phyloP scores from a whole-genome alignment of 2,329 filamentous ascomycete species.

The Phaeosphaeriaceae sp. region DNA sequence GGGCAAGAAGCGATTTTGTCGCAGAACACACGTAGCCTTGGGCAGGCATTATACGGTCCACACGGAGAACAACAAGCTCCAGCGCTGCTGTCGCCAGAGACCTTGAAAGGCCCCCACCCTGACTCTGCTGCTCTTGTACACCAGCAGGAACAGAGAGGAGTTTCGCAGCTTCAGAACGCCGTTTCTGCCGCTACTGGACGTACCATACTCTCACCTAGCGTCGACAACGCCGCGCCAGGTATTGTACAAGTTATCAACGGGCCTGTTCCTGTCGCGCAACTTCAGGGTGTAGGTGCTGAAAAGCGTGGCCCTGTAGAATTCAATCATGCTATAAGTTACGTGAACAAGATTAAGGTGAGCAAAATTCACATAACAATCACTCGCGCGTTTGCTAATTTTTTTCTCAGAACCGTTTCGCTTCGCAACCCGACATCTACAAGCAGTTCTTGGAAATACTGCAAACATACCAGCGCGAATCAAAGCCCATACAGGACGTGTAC shows the following conservation, averaged over 20 bases:
- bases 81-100: slow-evolving; percentile 47
- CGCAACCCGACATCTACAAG: slow-evolving; percentile 98
- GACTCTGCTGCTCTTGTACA: slow-evolving; percentile 57
- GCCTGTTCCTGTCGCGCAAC: slow-evolving; percentile 64
- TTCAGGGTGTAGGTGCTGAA: slow-evolving; percentile 63
- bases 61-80: slow-evolving; percentile 44
- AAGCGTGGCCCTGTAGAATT: slow-evolving; percentile 96
- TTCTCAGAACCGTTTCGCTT: slow-evolving; percentile 87
- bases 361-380: slow-evolving; percentile 3
- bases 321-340: slow-evolving; percentile 98
- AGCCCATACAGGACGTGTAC: slow-evolving; percentile 98
- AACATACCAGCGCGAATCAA: slow-evolving; percentile 96
- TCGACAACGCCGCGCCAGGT: slow-evolving; percentile 55
- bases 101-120: slow-evolving; percentile 44
- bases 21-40: slow-evolving; percentile 52
- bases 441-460: slow-evolving; percentile 98
- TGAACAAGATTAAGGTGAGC: slow-evolving; percentile 97
- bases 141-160: slow-evolving; percentile 69
- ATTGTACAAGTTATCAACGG: slow-evolving; percentile 68
- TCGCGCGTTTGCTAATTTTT: slow-evolving; percentile 8
- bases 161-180: slow-evolving; percentile 70
- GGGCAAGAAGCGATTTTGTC: slow-evolving; percentile 50
- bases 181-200: slow-evolving; percentile 64
- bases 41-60: slow-evolving; percentile 45
- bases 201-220: slow-evolving; percentile 58